Percentiles rank a stretch among this genome's conserved stretches.
Conservation (phyloP, 164 flowering plant genomes). For the Vitis cinerea region DNA sequence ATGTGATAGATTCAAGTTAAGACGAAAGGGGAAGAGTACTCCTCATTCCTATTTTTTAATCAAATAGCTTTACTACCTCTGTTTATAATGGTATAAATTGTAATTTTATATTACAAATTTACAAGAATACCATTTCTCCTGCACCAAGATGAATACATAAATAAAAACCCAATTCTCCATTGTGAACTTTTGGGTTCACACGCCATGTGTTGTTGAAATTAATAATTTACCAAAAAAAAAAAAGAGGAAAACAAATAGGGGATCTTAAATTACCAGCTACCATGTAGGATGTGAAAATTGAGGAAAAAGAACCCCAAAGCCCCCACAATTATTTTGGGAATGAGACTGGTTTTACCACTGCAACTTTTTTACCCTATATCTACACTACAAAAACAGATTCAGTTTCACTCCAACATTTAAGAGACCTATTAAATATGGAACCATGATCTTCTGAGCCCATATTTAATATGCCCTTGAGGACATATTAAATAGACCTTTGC, state of each 20-base stretch:
- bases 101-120: too few species aligned
- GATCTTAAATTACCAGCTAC: conserved; percentile 10
- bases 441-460: conserved; percentile 17
- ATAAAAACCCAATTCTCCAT: too few species aligned
- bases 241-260: not conserved
- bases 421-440: conserved; percentile 11
- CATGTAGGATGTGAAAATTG: not conserved
- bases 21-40: too few species aligned
- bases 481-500: conserved; percentile 7
- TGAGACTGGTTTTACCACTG: not conserved
- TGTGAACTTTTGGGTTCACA: too few species aligned
- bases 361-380: not conserved
- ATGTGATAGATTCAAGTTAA: too few species aligned
- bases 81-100: too few species aligned
- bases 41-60: too few species aligned
- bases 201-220: too few species aligned
- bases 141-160: too few species aligned
- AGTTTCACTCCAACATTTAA: conserved; percentile 4
- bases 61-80: too few species aligned
- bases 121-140: too few species aligned
- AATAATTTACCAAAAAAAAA: too few species aligned
- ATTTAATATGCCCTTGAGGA: conserved; percentile 16
- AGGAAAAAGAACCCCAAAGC: not conserved
- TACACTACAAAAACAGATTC: not conserved
- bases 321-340: not conserved